These are phyloP conservation scores for Geranomyces variabilis DNA, from an alignment of 192 early-diverging fungal genomes.

Conservation along the genomic window DNA sequence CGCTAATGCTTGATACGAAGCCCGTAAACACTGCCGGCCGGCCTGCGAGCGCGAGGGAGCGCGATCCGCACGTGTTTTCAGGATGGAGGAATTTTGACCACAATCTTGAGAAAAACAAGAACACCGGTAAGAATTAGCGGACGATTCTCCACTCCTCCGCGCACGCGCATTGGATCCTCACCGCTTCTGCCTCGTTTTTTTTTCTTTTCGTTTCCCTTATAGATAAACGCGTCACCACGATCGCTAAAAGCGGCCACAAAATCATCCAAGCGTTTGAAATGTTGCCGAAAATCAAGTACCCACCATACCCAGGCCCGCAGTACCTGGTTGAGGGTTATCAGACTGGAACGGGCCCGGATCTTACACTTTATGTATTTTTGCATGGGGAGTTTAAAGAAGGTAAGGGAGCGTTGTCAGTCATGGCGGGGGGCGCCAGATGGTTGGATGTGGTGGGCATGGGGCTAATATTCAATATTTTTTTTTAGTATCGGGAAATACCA, in stretches of 20 bases:
- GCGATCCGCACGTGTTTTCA: conserved; percentile 23
- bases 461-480: neutral
- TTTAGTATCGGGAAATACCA: neutral
- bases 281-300: conserved; percentile 26
- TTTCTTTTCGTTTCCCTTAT: neutral
- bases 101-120: conserved; percentile 30
- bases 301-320: conserved; percentile 12
- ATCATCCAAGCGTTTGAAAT: conserved; percentile 19
- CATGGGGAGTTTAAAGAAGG: conserved; percentile 49
- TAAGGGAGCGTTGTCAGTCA: neutral
- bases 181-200: neutral
- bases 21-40: conserved; percentile 2
- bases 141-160: too few relatives aligned
- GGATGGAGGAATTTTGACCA: conserved; percentile 35
- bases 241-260: conserved; percentile 1
- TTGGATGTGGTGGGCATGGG: neutral
- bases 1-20: conserved; percentile 36
- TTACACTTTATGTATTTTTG: conserved; percentile 32
- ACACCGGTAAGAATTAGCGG: conserved; percentile 17
- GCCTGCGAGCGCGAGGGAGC: neutral
- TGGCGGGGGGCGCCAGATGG: neutral
- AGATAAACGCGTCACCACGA: conserved; percentile 25
- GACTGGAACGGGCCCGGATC: conserved; percentile 19
- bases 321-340: conserved; percentile 33
- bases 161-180: too few relatives aligned